Conservation (phyloP, 495 filamentous ascomycete species). For the Neurospora discreta region DNA sequence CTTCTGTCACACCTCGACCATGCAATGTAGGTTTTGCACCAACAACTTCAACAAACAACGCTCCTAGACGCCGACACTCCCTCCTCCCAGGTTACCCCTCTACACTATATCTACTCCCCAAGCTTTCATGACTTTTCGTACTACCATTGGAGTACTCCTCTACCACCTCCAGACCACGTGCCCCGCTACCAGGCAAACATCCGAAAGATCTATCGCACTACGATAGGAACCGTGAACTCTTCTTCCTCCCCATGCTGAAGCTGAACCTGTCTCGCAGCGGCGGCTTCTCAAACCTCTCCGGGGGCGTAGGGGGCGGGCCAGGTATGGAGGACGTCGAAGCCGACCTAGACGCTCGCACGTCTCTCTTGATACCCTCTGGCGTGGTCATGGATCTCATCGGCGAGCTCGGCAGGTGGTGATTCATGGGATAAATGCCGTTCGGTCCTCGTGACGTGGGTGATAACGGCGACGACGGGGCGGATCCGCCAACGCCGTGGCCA, state of each 20-base stretch:
- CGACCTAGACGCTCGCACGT: not conserved
- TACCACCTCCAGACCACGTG: not conserved
- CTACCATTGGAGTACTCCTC: not conserved
- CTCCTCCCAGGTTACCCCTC: not conserved
- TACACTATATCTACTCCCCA: not conserved
- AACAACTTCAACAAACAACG: not conserved
- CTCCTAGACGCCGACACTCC: not conserved
- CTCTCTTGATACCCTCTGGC: conserved; percentile 2
- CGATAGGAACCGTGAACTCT: conserved; percentile 36
- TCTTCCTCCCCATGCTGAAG: conserved; percentile 49
- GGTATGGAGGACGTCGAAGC: not conserved
- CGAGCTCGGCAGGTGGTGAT: conserved; percentile 4
- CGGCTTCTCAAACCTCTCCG: conserved; percentile 5
- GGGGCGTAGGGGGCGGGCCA: not conserved
- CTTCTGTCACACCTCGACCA: not conserved
- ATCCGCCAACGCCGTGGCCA: not conserved
- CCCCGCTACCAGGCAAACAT: not conserved
- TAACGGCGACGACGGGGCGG: not conserved
- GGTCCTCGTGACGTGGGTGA: not conserved
- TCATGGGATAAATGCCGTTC: not conserved
- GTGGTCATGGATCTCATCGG: conserved; percentile 3
- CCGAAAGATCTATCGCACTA: conserved; percentile 7
- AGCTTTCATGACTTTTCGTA: not conserved
- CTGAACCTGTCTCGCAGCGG: conserved; percentile 42
- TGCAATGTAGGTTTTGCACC: not conserved